These are phyloP conservation scores for Aspergillus diversus DNA, from an alignment of 495 filamentous ascomycete genomes.

Conservation along the genomic window DNA sequence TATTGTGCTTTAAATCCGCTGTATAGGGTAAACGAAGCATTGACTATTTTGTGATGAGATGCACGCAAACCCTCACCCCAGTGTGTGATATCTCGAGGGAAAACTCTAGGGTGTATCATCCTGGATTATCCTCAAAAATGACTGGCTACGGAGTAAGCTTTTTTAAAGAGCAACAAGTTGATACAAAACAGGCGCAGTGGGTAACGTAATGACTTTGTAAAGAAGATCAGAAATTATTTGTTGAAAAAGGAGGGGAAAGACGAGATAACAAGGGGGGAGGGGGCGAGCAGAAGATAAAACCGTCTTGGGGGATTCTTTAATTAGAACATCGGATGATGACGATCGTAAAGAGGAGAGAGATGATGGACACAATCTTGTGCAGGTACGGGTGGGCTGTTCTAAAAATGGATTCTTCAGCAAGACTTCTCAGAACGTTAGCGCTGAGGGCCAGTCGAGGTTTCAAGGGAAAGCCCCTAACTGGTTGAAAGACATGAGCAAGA, in stretches of 20 bases:
- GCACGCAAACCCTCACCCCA: too few species aligned
- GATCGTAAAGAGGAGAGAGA: background rate
- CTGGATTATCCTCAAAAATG: too few species aligned
- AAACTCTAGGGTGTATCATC: too few species aligned
- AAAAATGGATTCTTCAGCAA: background rate
- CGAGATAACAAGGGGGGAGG: too few species aligned
- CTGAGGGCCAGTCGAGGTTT: background rate
- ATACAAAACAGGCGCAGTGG: background rate
- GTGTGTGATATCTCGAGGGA: too few species aligned
- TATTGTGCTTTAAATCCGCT: too few species aligned
- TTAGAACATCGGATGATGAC: background rate
- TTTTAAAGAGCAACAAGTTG: too few species aligned
- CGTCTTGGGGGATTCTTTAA: background rate
- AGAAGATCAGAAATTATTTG: background rate
- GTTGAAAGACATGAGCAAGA: background rate
- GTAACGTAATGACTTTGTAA: background rate
- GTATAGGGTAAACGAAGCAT: too few species aligned
- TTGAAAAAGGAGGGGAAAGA: background rate
- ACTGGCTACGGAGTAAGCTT: too few species aligned
- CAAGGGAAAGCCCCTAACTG: background rate
- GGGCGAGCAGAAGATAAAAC: background rate
- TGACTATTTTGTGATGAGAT: too few species aligned
- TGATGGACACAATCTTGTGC: background rate
- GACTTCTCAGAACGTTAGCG: background rate
- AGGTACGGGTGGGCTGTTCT: background rate